Evolutionary conservation across 345 rosid species (phyloP), one percentile per base, ranked within the genome.

Genomic region (Eucalyptus lansdowneana): DNA sequence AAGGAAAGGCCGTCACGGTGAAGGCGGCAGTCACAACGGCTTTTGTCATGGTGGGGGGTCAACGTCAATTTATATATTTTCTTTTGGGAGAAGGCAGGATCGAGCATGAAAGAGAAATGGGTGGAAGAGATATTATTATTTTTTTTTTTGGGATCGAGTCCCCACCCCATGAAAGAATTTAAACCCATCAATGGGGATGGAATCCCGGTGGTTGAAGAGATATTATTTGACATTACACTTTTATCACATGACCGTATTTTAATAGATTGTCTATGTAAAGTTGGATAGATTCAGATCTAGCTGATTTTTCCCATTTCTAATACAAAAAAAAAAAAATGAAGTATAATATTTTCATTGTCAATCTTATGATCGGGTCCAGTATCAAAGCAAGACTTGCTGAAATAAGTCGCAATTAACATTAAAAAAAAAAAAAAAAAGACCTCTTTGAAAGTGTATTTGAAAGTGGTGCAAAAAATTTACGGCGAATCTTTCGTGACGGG

Each of bases 361-460:
- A 9, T 17, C 24, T 21, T 17, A 69, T 34, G 24, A 31, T 69
- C 24, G 2, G 12, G 42, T n/a, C 80, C 5, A 67, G 6, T 31
- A 67, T 67, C 58, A 16, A 69, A 69, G 22, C 42, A 22, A 6
- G 44, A 34, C 24, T 69, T 1, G 4, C 22, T 17, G 7, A 69
- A 16, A 16, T 31, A 16, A 67, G 80, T 31, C 42, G 3, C 12
- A 67, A 67, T 67, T 67, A 31, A 67, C 42, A 31, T 67, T 15
- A 1, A 19, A 51, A 7, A 51, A 14, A 1, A 13, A 60, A 27
- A 65, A 4, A 16, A 27, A 0, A 0, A 2, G 42, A 67, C 80
- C 21, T 31, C 80, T 67, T 67, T 67, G 42, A 67, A 67, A 67
- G 3, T n/a, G 19, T 14, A n/a, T n/a, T 7, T 8, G 21, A 65